Conservation (phyloP, 1,284 basidiomycete genomes). For the Apiotrichum gracile region DNA sequence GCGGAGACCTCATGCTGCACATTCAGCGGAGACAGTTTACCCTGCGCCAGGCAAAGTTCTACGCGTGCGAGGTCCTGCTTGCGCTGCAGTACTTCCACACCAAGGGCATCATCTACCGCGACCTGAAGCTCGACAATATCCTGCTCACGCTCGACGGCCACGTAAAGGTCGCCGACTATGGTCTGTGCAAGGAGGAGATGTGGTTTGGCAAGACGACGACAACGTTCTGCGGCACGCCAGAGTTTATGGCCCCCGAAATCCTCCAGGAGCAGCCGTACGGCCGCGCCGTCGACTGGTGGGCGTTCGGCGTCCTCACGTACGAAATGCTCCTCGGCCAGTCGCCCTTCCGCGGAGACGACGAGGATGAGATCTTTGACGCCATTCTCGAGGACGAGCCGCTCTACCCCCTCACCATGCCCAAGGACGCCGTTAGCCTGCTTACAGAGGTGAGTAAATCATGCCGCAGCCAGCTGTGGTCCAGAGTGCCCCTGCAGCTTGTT, state of each 20-base stretch:
- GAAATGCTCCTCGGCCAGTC: slow-evolving; percentile 99
- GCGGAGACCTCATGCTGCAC: slow-evolving; percentile 74
- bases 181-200: slow-evolving; percentile 99
- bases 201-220: slow-evolving; percentile 95
- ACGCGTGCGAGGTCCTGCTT: slow-evolving; percentile 94
- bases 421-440: slow-evolving; percentile 90
- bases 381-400: slow-evolving; percentile 97
- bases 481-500: no score
- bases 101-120: slow-evolving; percentile 89
- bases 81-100: slow-evolving; percentile 98
- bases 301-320: slow-evolving; percentile 96
- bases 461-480: no score
- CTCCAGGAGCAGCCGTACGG: slow-evolving; percentile 96
- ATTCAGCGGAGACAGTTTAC: slow-evolving; percentile 77
- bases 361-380: slow-evolving; percentile 99
- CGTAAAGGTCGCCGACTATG: slow-evolving; percentile 98
- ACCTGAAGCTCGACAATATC: slow-evolving; percentile 98
- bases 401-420: slow-evolving; percentile 99
- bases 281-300: slow-evolving; percentile 99
- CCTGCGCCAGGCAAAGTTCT: slow-evolving; percentile 86
- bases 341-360: slow-evolving; percentile 97
- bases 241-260: slow-evolving; percentile 99
- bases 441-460: slow-evolving; percentile 54
- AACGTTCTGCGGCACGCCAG: slow-evolving; percentile 98
- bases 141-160: slow-evolving; percentile 94